Conservation (phyloP, 192 early-diverging fungal genomes). For the Backusella tuberculispora region DNA sequence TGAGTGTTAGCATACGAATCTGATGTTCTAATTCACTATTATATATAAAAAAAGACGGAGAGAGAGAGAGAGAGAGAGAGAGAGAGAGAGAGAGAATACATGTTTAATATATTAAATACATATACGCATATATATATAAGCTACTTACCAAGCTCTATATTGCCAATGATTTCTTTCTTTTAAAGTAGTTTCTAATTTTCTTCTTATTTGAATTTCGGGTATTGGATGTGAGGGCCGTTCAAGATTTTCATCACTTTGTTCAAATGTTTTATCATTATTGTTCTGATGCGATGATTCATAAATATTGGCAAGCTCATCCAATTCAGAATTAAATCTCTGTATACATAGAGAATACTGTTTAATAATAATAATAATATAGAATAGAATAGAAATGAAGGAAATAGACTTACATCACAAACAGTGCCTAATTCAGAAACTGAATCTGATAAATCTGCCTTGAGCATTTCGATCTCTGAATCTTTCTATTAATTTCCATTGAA, state of each 20-base stretch:
- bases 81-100: neutral
- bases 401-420: slow-evolving; percentile 19
- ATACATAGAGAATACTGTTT: neutral
- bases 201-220: slow-evolving; percentile 27
- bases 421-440: slow-evolving; percentile 11
- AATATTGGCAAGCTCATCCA: neutral
- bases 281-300: neutral
- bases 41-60: neutral
- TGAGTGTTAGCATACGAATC: neutral
- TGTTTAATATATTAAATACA: neutral
- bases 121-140: neutral
- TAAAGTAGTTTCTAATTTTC: slow-evolving; percentile 21
- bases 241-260: slow-evolving; percentile 6
- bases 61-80: neutral
- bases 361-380: neutral
- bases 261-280: neutral
- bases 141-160: slow-evolving; percentile 22
- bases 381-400: neutral
- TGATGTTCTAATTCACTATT: slow-evolving; percentile 17
- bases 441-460: slow-evolving; percentile 16
- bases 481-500: neutral
- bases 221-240: slow-evolving; percentile 22
- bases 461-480: slow-evolving; percentile 15
- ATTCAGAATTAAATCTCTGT: slow-evolving; percentile 19
- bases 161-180: slow-evolving; percentile 25